These are phyloP conservation scores for Citrus inodora DNA, from an alignment of 345 rosid genomes.

Conservation along the genomic window DNA sequence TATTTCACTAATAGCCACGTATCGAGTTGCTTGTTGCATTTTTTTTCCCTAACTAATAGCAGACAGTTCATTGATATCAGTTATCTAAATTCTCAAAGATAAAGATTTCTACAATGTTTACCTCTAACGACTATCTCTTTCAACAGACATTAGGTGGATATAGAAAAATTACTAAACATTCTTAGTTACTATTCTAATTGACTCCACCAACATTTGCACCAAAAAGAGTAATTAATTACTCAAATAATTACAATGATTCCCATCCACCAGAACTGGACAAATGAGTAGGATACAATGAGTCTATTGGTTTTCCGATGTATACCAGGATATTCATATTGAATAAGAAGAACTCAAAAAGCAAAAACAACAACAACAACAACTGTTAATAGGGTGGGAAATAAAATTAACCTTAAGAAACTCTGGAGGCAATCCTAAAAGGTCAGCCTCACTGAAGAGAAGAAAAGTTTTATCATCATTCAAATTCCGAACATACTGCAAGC, in stretches of 20 bases:
- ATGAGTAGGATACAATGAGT: neutral
- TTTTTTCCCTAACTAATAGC: too few species aligned
- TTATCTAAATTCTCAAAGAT: neutral
- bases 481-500: constrained; percentile 64
- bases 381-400: constrained; percentile 1
- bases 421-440: constrained; percentile 72
- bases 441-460: constrained; percentile 63
- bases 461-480: constrained; percentile 64
- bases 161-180: neutral
- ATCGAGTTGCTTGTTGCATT: neutral
- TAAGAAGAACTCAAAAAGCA: neutral
- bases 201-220: neutral
- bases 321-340: neutral
- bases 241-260: neutral
- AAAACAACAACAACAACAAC: neutral
- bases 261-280: neutral
- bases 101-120: neutral
- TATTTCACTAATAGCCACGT: neutral
- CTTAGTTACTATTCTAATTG: neutral
- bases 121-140: neutral
- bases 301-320: neutral
- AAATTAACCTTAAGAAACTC: constrained; percentile 67
- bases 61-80: neutral
- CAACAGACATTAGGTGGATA: neutral
- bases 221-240: neutral